Evolutionary conservation across 75 land plant genomes (phyloP), one percentile per base, ranked within the genome.

Genomic region (Pseudotsuga menziesii): DNA sequence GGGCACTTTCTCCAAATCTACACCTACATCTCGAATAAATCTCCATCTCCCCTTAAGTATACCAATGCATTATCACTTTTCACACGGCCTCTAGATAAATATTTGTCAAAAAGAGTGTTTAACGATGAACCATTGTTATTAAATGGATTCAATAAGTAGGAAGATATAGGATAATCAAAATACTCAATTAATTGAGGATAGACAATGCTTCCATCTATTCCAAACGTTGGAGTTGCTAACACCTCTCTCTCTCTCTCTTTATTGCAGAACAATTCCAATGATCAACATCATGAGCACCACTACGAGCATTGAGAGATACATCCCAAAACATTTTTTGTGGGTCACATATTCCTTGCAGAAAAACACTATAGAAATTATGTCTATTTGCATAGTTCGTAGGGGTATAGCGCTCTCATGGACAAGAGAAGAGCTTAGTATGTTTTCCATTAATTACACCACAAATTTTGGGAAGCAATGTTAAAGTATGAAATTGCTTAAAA

Each of bases 281-380:
- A 7, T 56, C 41, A 11, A 14, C 79, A 77, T 77, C 83, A 72
- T 77, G 61, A 25, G 59, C 25, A 26, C 83, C 75, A 8, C 75
- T 64, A 3, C 56, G 75, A 29, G 80, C 81, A 58, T 72, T 77
- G 52, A 73, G 41, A 23, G 75, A 81, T 0, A 81, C 80, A 58
- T 81, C 80, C 80, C 83, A 81, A 60, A 81, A 81, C 0, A 77
- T 2, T 56, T 81, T 77, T 58, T 81, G 61, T 16, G 72, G 26
- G 56, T 81, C 83, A 41, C 80, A 81, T 5, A 81, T 80, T 16
- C 80, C 81, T 56, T 81, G 80, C 16, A 81, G 81, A 9, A 81
- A 80, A 26, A 81, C 57, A 25, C 29, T 56, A n/a, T 80, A 80
- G 54, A 58, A 58, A 48, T 44, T 22, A 15, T 78, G 52, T 23